phyloP scores from a whole-genome alignment of 2,329 filamentous ascomycete species.

The Ascochyta clinopodiicola region DNA sequence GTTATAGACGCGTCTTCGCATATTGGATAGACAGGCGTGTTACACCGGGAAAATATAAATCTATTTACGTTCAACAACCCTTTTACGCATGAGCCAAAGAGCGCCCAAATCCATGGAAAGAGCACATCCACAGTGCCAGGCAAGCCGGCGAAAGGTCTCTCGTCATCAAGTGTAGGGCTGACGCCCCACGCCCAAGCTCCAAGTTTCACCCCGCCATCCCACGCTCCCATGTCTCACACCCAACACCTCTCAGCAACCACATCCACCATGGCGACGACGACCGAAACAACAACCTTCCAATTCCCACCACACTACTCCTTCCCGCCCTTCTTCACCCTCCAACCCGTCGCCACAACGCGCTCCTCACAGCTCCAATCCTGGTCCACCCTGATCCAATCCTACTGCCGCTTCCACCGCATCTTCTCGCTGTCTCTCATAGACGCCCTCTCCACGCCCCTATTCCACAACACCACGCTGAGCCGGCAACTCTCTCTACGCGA shows the following conservation, averaged over 20 bases:
- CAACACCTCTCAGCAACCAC: not conserved
- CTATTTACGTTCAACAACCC: not conserved
- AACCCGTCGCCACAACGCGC: constrained; percentile 75
- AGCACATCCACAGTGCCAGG: not conserved
- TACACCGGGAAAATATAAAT: constrained; percentile 1
- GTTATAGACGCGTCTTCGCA: constrained; percentile 13
- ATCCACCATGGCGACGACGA: constrained; percentile 6
- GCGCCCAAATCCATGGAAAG: not conserved
- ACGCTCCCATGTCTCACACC: not conserved
- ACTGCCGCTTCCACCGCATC: constrained; percentile 78
- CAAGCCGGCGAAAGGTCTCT: not conserved
- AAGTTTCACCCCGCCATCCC: constrained; percentile 11
- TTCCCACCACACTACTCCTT: constrained; percentile 69
- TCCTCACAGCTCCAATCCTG: constrained; percentile 83
- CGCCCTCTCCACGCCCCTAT: constrained; percentile 60
- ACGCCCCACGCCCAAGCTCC: constrained; percentile 15
- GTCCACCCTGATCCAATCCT: constrained; percentile 82
- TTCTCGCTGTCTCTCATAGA: constrained; percentile 75
- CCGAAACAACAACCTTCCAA: constrained; percentile 37
- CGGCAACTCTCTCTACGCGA: constrained; percentile 60
- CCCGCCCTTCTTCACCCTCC: constrained; percentile 85
- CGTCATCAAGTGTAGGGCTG: not conserved
- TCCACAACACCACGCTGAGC: constrained; percentile 55
- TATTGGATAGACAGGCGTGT: not conserved
- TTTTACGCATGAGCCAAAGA: not conserved